A percentile compares a stretch with the other conserved stretches of the same genome.
Evolutionary conservation across 305 asterid species (phyloP).

Genomic region (Andrographis paniculata): DNA sequence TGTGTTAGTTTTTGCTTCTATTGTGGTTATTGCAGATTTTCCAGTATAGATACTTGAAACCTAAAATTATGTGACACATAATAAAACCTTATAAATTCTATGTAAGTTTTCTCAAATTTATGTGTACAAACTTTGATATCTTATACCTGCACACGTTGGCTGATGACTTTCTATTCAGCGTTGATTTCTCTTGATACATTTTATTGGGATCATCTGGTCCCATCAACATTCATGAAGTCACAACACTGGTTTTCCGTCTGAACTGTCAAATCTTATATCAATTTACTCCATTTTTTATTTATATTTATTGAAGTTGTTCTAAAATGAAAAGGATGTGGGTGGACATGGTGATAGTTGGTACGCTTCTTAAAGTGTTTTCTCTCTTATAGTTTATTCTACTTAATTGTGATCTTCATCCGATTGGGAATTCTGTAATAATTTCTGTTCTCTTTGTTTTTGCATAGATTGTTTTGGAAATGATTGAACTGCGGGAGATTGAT

Average conservation of each 20-base stretch:
- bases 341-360: background rate
- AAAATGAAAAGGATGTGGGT: background rate
- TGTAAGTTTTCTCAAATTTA: no score
- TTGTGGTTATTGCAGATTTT: no score
- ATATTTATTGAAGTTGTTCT: background rate
- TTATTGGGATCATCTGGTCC: background rate
- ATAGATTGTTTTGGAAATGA: constrained; percentile 96
- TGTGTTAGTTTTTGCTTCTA: no score
- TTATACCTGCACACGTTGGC: no score
- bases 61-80: no score
- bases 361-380: background rate
- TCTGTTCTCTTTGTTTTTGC: constrained; percentile 12
- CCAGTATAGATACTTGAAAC: no score
- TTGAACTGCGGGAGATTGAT: constrained; percentile 97
- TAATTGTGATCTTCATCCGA: background rate
- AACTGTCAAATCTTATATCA: no score
- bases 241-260: no score
- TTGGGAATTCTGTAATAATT: background rate
- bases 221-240: background rate
- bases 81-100: no score
- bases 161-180: background rate
- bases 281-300: no score
- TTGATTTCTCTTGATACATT: background rate
- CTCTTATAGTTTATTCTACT: background rate
- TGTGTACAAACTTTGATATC: no score